Evolutionary conservation across 805 yeast species (phyloP).

Genomic region (Blastobotrys chiropterorum): DNA sequence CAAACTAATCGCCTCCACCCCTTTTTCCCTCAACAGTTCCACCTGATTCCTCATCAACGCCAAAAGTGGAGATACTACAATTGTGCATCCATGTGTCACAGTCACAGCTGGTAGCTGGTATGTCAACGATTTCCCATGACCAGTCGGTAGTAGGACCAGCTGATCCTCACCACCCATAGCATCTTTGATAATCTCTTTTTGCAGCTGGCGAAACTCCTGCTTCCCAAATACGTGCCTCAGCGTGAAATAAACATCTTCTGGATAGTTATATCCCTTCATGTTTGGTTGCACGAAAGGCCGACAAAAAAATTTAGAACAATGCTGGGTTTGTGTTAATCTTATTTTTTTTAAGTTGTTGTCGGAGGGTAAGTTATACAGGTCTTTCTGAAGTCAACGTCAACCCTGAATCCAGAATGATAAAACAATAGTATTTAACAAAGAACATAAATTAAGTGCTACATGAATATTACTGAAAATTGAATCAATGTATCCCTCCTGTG

Average conservation of each 20-base stretch:
- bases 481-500: constrained; percentile 30
- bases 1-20: constrained; percentile 81
- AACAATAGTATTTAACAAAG: too few species aligned
- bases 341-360: too few species aligned
- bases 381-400: too few species aligned
- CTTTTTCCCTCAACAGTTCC: constrained; percentile 59
- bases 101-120: constrained; percentile 92
- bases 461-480: too few species aligned
- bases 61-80: constrained; percentile 89
- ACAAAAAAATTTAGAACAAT: too few species aligned
- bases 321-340: not conserved
- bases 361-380: too few species aligned
- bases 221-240: constrained; percentile 59
- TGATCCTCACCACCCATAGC: constrained; percentile 73
- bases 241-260: constrained; percentile 50
- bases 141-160: constrained; percentile 96
- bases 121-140: constrained; percentile 95
- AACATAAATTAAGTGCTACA: not conserved
- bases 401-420: too few species aligned
- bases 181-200: constrained; percentile 77
- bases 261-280: not conserved
- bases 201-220: constrained; percentile 68
- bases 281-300: too few species aligned
- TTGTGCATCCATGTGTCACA: constrained; percentile 78
- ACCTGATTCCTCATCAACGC: constrained; percentile 98